Evolutionary conservation across 257 asterid species (phyloP), one percentile per base, ranked within the genome.

Genomic region (Nicotiana sylvestris): DNA sequence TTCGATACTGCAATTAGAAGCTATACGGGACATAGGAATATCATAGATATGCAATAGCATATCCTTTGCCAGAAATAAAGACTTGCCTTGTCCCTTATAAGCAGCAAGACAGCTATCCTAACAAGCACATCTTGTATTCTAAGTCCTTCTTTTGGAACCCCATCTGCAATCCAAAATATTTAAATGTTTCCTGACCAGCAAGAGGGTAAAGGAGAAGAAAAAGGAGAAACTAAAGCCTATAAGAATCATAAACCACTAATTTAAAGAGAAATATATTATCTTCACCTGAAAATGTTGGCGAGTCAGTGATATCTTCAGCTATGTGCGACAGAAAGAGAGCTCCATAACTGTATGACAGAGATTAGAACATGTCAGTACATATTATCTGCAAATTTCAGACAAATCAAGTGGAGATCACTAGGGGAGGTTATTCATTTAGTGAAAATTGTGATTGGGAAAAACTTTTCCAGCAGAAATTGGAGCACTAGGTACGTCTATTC

Each of bases 71-170:
- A 53, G 18, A 12, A 10, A 83, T 39, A 82, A 17, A 78, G 66
- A 88, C 93, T 88, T 90, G 93, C 99, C 88, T 93, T 96, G 70
- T 94, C 97, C 89, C 92, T 84, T 80, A 94, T 67, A 77, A 93
- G 96, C 84, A 89, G 82, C 76, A 96, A 84, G 56, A 90, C 88
- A 43, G 94, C 98, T 68, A 94, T 89, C 87, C 98, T 92, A 77
- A 91, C 94, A 79, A 94, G 99, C 49, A 96, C 97, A 85, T 96
- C 99, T 76, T 87, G 90, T 86, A 92, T 91, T 86, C 98, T 85
- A 29, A 96, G 87, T 83, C 99, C 99, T 88, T 94, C 99, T 91
- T 96, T 96, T 53, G 99, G 99, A 69, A 96, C 99, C 89, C 98
- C 98, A 89, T 94, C 99, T 96, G 92, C 90, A 89, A 84, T 72